Evolutionary conservation across 352 stramenopile genomes (phyloP).

Genomic region (Globisporangium emineosum): DNA sequence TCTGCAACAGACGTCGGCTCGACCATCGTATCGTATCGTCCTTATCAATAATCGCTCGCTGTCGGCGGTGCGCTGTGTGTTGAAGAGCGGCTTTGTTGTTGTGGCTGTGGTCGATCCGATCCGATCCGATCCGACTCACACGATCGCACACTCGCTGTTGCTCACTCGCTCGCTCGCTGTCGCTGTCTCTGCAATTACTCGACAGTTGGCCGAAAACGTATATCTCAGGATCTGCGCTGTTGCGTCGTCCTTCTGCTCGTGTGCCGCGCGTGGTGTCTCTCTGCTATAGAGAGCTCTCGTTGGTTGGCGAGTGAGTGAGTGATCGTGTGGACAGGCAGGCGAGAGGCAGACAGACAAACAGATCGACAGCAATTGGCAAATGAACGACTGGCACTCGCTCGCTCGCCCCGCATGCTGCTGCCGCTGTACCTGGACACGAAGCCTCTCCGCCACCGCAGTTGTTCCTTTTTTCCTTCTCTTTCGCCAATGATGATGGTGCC

Average conservation of each 20-base stretch:
- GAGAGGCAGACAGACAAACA: neutral
- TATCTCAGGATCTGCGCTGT: neutral
- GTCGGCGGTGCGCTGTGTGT: neutral
- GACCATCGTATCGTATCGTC: neutral
- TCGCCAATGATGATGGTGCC: neutral
- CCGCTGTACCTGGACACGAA: too few relatives aligned
- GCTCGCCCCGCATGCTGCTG: neutral
- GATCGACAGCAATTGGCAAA: neutral
- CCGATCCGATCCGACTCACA: neutral
- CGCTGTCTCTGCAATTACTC: neutral
- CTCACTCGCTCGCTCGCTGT: too few relatives aligned
- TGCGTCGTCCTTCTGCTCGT: neutral
- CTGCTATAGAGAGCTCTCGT: neutral
- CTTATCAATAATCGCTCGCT: neutral
- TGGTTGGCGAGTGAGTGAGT: neutral
- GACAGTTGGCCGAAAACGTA: neutral
- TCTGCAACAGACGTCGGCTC: neutral
- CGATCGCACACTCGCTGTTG: neutral
- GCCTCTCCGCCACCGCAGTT: neutral
- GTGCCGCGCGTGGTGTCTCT: neutral
- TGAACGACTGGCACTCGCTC: neutral
- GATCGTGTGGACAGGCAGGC: neutral
- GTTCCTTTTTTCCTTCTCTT: constrained; percentile 2
- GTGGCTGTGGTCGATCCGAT: neutral
- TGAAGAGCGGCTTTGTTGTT: neutral